Conservation (phyloP, 495 filamentous ascomycete species). For the Cercophora samala region DNA sequence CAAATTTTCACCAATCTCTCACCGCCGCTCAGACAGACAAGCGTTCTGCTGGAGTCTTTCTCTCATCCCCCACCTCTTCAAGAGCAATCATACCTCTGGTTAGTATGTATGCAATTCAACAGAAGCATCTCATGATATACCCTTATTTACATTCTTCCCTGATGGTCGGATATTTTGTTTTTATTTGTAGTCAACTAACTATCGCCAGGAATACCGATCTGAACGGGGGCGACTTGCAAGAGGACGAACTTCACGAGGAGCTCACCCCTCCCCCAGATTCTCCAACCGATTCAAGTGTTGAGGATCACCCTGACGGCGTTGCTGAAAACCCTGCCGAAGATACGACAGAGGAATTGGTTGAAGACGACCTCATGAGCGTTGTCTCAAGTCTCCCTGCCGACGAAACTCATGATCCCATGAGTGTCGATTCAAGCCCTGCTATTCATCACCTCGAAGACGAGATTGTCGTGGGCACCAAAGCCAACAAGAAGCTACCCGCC, state of each 20-base stretch:
- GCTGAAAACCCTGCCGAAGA: conserved; percentile 2
- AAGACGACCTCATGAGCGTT: neutral
- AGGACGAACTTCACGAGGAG: conserved; percentile 26
- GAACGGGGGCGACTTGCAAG: conserved; percentile 5
- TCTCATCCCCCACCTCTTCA: neutral
- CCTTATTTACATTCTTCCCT: neutral
- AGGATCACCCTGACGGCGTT: neutral
- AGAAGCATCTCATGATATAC: neutral
- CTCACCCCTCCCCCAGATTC: conserved; percentile 29
- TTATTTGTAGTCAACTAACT: neutral
- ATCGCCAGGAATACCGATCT: neutral
- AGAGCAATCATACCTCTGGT: neutral
- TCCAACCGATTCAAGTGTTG: conserved; percentile 1
- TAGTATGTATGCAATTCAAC: neutral
- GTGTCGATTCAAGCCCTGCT: conserved; percentile 33
- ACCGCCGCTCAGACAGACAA: neutral
- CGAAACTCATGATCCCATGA: conserved; percentile 24
- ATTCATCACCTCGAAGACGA: conserved; percentile 40
- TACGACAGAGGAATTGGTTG: neutral
- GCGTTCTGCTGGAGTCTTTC: neutral
- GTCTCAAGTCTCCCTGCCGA: neutral
- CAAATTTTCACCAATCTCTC: neutral
- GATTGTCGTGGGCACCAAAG: conserved; percentile 46
- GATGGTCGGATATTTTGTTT: too few relatives aligned
- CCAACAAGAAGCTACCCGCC: conserved; percentile 32